These are phyloP conservation scores for Umbellularia californica DNA, from an alignment of 164 flowering plant species.

Conservation along the genomic window DNA sequence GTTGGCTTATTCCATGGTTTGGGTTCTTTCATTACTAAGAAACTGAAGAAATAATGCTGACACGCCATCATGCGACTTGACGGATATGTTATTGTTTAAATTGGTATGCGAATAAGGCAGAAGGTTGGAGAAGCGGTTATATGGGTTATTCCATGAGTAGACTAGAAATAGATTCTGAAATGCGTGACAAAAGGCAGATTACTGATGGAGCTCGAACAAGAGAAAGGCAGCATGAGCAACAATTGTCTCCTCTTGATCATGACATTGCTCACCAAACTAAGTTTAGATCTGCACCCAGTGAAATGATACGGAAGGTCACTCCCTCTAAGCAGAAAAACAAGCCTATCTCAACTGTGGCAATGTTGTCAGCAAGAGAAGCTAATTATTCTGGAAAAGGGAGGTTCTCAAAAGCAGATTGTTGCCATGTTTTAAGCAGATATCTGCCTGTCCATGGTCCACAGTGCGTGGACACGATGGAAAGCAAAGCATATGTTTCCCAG, in stretches of 20 bases:
- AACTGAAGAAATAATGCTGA: no score
- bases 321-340: slow-evolving; percentile 23
- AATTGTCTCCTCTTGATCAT: slow-evolving; percentile 27
- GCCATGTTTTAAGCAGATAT: slow-evolving; percentile 69
- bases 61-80: no score
- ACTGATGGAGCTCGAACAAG: slow-evolving; percentile 4
- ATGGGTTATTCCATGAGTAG: slow-evolving; percentile 62
- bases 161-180: slow-evolving; percentile 40
- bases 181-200: slow-evolving; percentile 18
- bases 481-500: slow-evolving; percentile 82
- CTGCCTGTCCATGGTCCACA: slow-evolving; percentile 74
- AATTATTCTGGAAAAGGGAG: slow-evolving; percentile 69
- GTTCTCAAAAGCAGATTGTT: slow-evolving; percentile 67
- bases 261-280: slow-evolving; percentile 68
- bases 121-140: slow-evolving; percentile 8
- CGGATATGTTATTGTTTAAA: not conserved
- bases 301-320: slow-evolving; percentile 20
- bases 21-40: no score
- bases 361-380: slow-evolving; percentile 68
- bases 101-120: not conserved
- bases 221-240: slow-evolving; percentile 9
- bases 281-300: slow-evolving; percentile 49
- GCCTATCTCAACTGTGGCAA: slow-evolving; percentile 54
- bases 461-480: slow-evolving; percentile 51
- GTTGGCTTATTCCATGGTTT: no score